These are phyloP conservation scores for Diplosphaera chodatii DNA, from an alignment of 139 green algal genomes.

Conservation along the genomic window DNA sequence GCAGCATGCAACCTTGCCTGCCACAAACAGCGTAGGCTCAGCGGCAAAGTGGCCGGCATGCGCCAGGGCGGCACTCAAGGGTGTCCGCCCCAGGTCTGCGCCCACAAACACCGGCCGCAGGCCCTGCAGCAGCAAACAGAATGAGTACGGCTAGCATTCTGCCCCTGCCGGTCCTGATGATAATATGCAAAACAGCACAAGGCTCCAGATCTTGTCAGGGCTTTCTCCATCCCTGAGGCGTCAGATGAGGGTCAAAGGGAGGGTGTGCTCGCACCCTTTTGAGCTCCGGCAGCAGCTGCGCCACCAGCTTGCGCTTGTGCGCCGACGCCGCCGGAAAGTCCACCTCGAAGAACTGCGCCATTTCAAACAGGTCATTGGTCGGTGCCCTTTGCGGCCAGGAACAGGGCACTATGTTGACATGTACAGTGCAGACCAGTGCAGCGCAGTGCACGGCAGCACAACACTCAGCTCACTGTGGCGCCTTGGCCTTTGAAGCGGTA, in stretches of 20 bases:
- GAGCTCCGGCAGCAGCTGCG: conserved; percentile 23
- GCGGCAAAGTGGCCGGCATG: conserved; percentile 35
- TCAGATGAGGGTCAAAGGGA: too few species aligned
- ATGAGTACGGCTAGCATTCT: too few species aligned
- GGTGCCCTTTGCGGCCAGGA: too few species aligned
- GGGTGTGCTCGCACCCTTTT: too few species aligned
- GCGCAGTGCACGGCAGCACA: not conserved
- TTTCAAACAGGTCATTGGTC: too few species aligned
- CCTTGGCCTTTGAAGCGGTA: conserved; percentile 40
- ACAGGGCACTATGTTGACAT: too few species aligned
- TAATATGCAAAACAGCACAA: too few species aligned
- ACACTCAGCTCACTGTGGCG: conserved; percentile 3
- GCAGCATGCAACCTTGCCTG: too few species aligned
- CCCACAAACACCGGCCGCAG: conserved; percentile 39
- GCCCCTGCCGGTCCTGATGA: too few species aligned
- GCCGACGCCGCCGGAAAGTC: conserved; percentile 50
- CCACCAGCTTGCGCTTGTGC: conserved; percentile 47
- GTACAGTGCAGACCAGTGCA: too few species aligned
- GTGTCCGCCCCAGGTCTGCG: conserved; percentile 39
- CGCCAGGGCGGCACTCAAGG: conserved; percentile 37
- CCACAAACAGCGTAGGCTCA: conserved; percentile 35
- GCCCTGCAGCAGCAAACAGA: not conserved
- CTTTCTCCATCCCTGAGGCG: too few species aligned
- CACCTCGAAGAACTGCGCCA: conserved; percentile 40
- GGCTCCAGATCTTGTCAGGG: too few species aligned